A percentile compares a stretch with the other conserved stretches of the same genome.
phyloP scores from a whole-genome alignment of 305 asterid genomes.

The Fraxinus ornus region DNA sequence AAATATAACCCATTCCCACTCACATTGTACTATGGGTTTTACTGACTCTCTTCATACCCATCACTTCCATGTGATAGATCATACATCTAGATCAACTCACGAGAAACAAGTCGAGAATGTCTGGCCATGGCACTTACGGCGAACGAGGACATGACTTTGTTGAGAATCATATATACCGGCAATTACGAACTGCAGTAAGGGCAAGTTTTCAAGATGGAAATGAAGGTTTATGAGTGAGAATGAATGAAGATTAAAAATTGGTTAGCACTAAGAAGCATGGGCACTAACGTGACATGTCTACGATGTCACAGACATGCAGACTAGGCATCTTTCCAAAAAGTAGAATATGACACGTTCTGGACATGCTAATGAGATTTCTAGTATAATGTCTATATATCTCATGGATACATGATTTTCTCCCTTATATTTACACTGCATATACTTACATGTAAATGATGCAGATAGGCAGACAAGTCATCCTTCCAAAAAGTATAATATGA shows the following conservation, averaged over 20 bases:
- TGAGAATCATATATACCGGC: background rate
- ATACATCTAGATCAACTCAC: background rate
- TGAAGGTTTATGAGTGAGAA: background rate
- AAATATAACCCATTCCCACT: background rate
- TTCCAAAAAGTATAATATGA: background rate
- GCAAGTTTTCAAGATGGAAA: background rate
- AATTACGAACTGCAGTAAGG: background rate
- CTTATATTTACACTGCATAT: background rate
- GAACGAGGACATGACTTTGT: background rate
- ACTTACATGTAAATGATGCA: background rate
- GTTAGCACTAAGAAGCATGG: background rate
- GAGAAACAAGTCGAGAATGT: background rate
- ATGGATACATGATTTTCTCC: background rate
- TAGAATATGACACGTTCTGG: background rate
- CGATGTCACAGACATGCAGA: background rate
- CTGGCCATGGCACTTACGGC: background rate
- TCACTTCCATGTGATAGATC: background rate
- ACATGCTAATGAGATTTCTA: background rate
- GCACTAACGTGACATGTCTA: background rate
- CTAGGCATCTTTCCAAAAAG: background rate
- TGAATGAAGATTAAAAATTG: background rate
- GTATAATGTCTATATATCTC: background rate
- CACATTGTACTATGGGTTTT: background rate
- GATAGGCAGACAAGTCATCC: background rate
- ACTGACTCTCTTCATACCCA: background rate